Conservation (phyloP, 805 yeast species). For the Myxozyma nipponensis region DNA sequence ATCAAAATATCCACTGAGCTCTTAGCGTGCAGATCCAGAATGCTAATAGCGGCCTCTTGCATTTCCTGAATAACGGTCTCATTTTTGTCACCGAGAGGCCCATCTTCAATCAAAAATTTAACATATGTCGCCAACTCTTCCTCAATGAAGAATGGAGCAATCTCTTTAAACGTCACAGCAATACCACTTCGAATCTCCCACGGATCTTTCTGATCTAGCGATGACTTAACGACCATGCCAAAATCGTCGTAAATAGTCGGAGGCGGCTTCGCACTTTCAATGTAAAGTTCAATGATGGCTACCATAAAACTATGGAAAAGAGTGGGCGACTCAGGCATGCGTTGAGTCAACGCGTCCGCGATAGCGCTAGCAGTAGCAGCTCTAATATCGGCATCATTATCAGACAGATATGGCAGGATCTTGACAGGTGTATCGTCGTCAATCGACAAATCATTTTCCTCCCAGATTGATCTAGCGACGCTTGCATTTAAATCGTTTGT, state of each 20-base stretch:
- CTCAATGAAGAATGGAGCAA: constrained; percentile 47
- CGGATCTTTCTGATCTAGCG: constrained; percentile 60
- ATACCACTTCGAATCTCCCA: constrained; percentile 86
- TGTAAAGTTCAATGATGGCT: constrained; percentile 53
- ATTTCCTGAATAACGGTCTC: constrained; percentile 71
- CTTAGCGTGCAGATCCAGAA: constrained; percentile 65
- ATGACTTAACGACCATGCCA: constrained; percentile 67
- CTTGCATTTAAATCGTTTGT: constrained; percentile 59
- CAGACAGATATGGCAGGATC: constrained; percentile 51
- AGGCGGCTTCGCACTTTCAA: constrained; percentile 63
- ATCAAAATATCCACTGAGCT: constrained; percentile 66
- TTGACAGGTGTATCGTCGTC: constrained; percentile 39
- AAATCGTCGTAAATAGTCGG: constrained; percentile 72
- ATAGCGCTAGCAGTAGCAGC: constrained; percentile 68
- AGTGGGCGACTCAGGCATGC: constrained; percentile 29
- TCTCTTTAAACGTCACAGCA: constrained; percentile 60
- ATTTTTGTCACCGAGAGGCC: constrained; percentile 71
- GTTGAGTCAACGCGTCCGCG: constrained; percentile 49
- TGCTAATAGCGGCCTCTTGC: constrained; percentile 81
- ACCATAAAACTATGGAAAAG: constrained; percentile 41
- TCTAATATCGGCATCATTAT: constrained; percentile 63
- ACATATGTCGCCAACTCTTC: constrained; percentile 50
- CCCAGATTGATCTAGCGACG: constrained; percentile 79
- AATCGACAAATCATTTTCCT: constrained; percentile 61
- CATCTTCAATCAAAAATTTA: constrained; percentile 51